Conservation (phyloP, 2,329 filamentous ascomycete genomes). For the Phaeosphaeriaceae sp. region DNA sequence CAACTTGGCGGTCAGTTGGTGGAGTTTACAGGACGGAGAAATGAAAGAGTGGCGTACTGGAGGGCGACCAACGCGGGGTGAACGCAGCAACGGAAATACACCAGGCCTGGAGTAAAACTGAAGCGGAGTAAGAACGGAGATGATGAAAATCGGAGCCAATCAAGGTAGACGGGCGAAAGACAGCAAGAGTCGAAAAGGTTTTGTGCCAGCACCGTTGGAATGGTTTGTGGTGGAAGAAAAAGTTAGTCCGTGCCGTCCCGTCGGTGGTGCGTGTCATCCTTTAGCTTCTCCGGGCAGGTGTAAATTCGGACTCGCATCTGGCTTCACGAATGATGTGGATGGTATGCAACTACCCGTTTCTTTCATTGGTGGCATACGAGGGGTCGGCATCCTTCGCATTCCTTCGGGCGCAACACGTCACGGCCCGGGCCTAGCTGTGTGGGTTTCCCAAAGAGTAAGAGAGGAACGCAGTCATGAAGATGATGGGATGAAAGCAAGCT, state of each 20-base stretch:
- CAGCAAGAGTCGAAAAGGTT: slow-evolving; percentile 1
- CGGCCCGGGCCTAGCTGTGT: too few species aligned
- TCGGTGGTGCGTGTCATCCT: neutral
- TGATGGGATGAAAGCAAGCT: too few species aligned
- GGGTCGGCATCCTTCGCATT: too few species aligned
- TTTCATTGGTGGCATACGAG: too few species aligned
- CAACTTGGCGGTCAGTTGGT: neutral
- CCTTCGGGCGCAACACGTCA: too few species aligned
- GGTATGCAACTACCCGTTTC: too few species aligned
- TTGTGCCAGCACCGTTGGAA: neutral
- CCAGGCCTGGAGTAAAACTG: neutral
- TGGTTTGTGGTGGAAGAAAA: neutral
- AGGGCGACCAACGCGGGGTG: neutral
- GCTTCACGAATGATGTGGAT: too few species aligned
- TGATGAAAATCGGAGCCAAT: neutral
- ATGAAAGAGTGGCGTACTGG: neutral
- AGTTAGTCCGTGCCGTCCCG: neutral
- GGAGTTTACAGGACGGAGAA: slow-evolving; percentile 1
- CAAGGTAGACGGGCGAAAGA: slow-evolving; percentile 1
- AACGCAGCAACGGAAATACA: neutral
- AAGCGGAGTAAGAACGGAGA: neutral
- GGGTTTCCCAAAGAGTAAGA: too few species aligned
- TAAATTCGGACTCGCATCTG: too few species aligned
- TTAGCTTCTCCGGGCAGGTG: too few species aligned
- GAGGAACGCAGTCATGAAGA: too few species aligned